phyloP scores from a whole-genome alignment of 257 asterid genomes.

The Nicotiana knightiana region DNA sequence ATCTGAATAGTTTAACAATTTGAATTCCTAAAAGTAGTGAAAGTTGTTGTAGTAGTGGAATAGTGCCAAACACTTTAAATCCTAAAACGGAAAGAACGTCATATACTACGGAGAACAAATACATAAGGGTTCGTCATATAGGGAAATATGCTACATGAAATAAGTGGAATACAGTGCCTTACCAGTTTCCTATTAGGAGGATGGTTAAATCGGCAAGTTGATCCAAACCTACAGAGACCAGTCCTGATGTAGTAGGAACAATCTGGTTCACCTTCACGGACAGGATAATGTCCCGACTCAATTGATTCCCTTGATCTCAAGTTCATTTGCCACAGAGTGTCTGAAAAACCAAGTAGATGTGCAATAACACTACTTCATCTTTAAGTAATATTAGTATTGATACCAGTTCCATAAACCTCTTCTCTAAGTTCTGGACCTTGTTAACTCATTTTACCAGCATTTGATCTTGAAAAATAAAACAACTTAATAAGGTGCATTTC shows the following conservation, averaged over 20 bases:
- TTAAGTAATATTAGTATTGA: background rate
- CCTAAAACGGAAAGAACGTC: background rate
- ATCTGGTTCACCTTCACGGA: conserved; percentile 84
- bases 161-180: conserved; percentile 19
- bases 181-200: conserved; percentile 77
- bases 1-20: background rate
- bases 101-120: background rate
- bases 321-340: conserved; percentile 65
- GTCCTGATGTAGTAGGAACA: conserved; percentile 85
- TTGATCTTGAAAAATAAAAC: background rate
- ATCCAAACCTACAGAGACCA: conserved; percentile 85
- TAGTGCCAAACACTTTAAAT: background rate
- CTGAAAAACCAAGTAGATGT: conserved; percentile 33
- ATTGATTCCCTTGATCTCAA: conserved; percentile 61
- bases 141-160: background rate
- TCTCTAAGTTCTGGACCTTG: background rate
- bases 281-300: conserved; percentile 71
- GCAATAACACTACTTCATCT: conserved; percentile 12
- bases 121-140: background rate
- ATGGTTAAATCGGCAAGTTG: conserved; percentile 83
- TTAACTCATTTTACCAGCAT: background rate
- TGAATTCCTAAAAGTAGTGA: background rate
- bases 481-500: background rate
- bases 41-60: background rate
- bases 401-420: background rate